These are phyloP conservation scores for Chenopodium quinoa DNA, from an alignment of 148 eudicot genomes.

Conservation along the genomic window DNA sequence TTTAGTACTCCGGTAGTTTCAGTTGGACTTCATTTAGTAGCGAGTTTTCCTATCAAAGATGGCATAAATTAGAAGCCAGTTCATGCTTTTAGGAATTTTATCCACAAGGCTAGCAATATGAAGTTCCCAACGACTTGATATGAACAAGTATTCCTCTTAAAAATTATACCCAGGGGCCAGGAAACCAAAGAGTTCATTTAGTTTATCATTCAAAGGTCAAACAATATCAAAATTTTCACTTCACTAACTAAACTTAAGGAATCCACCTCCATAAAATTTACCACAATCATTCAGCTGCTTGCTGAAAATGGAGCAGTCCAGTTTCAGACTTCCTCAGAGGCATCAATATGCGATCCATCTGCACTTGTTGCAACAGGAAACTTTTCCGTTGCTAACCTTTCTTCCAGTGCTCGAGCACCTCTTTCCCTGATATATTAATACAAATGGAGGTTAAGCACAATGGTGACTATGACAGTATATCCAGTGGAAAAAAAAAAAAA, in stretches of 20 bases:
- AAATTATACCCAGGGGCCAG: not conserved
- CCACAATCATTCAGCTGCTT: not conserved
- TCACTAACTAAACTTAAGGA: not conserved
- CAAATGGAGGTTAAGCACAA: not conserved
- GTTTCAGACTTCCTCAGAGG: constrained; percentile 56
- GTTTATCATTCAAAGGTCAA: not conserved
- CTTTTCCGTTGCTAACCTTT: constrained; percentile 83
- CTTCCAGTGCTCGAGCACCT: constrained; percentile 96
- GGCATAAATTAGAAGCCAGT: not conserved
- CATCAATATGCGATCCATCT: constrained; percentile 57
- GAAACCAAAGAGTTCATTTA: not conserved
- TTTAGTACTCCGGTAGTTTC: not conserved
- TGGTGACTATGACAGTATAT: not conserved
- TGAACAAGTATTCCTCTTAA: constrained; percentile 5
- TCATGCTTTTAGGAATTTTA: not conserved
- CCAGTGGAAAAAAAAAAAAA: not conserved
- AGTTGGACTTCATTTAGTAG: not conserved
- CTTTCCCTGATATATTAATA: constrained; percentile 65
- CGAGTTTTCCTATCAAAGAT: not conserved
- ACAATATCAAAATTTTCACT: constrained; percentile 11
- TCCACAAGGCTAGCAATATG: not conserved
- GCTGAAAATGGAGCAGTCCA: not conserved
- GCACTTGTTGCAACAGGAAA: constrained; percentile 49
- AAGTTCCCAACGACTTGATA: not conserved
- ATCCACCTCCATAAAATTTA: constrained; percentile 7